Base-by-base conservation (phyloP, 2,329 filamentous ascomycete genomes). In the Fusarium bulbicola region DNA sequence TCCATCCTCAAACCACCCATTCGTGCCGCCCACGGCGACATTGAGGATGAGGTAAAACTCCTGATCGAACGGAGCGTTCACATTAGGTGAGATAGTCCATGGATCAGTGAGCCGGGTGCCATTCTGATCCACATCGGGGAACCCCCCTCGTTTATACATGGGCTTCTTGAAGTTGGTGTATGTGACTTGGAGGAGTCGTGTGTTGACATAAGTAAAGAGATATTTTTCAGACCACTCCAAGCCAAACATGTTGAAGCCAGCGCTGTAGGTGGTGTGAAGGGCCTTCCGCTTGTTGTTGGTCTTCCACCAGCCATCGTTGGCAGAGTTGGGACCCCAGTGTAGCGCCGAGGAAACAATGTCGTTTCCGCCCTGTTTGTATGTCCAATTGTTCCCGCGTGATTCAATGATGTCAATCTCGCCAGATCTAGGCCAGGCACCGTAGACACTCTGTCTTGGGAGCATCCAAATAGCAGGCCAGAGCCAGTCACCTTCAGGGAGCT, bases 391-490 rank as follows among this genome's bases (percentile, higher is more conserved):
- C 67, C 94, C 94, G 63, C 94, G 92, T 34, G 90, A 91, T 82
- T 96, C 93, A 78, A 90, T 85, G 61, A 97, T 93, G 80, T 97
- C 94, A 58, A 97, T 96, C 82, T 96, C 93, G 50, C 94, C 94
- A 14, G 92, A 95, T 13, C 85, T 83, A 3, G 94, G 94, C 94
- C 94, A 97, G 3, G 86, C 77, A 3, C 94, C 94, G 79, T 96
- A 97, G 1, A 85, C 90, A 60, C 90, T 86, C 47, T 91, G 85
- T 52, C 89, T 90, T 3, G 94, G 94, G 85, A 96, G 86, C 92
- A 97, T 93, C 92, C 93, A 95, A 77, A 97, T 95, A n/a, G 93
- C 93, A 5, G 94, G 94, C 94, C 94, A 96, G 16, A 97, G 87
- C 94, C 94, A 96, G 83, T 96, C 93, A 60, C 94, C 94, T 53